These are phyloP conservation scores for Leccinellum rugosiceps DNA, from an alignment of 768 basidiomycete species.

Conservation along the genomic window DNA sequence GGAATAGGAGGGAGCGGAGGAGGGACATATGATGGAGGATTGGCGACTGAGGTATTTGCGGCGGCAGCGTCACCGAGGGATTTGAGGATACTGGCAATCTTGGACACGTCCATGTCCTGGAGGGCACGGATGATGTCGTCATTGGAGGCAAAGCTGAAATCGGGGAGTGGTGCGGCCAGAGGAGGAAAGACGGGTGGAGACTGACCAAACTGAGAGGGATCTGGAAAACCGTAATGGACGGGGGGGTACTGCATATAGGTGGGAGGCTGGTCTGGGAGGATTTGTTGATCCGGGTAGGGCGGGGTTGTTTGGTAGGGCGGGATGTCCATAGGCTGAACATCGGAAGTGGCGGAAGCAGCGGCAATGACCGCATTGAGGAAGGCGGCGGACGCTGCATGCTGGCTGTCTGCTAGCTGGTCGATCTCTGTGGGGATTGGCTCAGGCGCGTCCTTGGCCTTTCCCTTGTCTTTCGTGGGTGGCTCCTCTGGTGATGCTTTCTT, in stretches of 20 bases:
- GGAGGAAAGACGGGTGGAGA: constrained; percentile 24
- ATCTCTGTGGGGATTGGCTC: constrained; percentile 34
- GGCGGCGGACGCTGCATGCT: constrained; percentile 51
- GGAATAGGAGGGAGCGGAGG: constrained; percentile 20
- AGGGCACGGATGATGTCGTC: constrained; percentile 73
- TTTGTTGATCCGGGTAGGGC: constrained; percentile 33
- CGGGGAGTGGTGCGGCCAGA: constrained; percentile 27
- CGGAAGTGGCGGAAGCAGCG: constrained; percentile 53
- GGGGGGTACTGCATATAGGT: constrained; percentile 31
- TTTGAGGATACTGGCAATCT: constrained; percentile 65
- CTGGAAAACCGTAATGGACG: constrained; percentile 28
- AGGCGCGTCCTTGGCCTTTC: constrained; percentile 32
- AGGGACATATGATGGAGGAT: constrained; percentile 20
- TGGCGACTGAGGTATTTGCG: constrained; percentile 32
- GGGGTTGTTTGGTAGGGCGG: constrained; percentile 31
- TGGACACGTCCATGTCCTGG: constrained; percentile 66
- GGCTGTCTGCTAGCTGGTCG: constrained; percentile 29
- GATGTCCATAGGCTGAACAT: constrained; percentile 28
- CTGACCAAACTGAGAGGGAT: constrained; percentile 26
- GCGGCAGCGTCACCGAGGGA: constrained; percentile 58
- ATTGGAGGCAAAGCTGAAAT: constrained; percentile 50
- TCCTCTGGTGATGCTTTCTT: constrained; percentile 17
- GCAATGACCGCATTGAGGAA: constrained; percentile 65
- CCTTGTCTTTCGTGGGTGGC: constrained; percentile 32
- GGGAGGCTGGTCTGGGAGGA: constrained; percentile 24